Conservation (phyloP, 768 basidiomycete genomes). For the Tricholomella constricta region DNA sequence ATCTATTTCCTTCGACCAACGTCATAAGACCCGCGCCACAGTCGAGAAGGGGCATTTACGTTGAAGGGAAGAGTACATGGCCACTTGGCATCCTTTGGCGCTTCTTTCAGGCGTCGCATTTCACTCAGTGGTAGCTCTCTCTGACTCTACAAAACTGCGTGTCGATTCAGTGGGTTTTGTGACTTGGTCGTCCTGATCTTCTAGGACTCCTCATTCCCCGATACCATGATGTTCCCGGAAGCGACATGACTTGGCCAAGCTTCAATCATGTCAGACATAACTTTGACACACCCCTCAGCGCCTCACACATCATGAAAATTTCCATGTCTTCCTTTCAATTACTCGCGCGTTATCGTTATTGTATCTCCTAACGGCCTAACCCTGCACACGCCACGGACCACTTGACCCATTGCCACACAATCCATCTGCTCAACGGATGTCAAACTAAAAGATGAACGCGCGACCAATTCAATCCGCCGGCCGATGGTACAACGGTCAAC, state of each 20-base stretch:
- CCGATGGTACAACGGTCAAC: no score
- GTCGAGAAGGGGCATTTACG: not conserved
- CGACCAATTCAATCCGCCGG: not conserved
- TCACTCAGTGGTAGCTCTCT: not conserved
- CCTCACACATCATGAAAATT: not conserved
- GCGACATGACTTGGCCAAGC: not conserved
- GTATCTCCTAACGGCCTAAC: not conserved
- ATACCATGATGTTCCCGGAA: not conserved
- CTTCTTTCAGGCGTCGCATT: no score
- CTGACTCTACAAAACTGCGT: no score
- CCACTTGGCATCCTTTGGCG: no score
- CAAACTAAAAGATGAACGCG: not conserved
- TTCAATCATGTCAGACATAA: not conserved
- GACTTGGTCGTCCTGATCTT: no score
- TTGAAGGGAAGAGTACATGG: not conserved
- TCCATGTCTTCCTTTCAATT: not conserved
- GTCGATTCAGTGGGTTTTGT: no score
- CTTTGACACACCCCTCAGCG: not conserved
- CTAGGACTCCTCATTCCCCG: no score
- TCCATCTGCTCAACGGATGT: not conserved
- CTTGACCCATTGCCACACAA: not conserved
- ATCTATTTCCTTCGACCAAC: not conserved
- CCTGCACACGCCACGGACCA: not conserved
- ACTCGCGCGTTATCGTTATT: not conserved
- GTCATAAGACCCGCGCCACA: not conserved